Evolutionary conservation across 345 rosid genomes (phyloP).

Genomic region (Rhodamnia rubescens): DNA sequence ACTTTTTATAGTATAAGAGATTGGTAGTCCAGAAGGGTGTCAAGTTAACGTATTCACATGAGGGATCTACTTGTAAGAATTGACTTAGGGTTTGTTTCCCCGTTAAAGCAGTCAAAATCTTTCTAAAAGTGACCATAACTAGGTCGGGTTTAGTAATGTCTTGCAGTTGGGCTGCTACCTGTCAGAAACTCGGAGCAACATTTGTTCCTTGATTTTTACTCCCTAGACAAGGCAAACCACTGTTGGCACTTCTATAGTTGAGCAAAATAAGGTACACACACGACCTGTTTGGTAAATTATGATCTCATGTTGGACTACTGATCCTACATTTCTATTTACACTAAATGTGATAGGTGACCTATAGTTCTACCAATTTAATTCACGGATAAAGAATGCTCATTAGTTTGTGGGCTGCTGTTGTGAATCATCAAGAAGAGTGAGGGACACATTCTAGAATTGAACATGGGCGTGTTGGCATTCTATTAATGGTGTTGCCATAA

Average conservation of each 20-base stretch:
- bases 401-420: not conserved
- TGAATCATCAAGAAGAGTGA: not conserved
- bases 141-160: not conserved
- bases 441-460: not conserved
- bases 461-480: not conserved
- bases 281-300: not conserved
- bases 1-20: not conserved
- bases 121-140: not conserved
- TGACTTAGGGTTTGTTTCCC: not conserved
- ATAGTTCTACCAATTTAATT: not conserved
- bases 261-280: not conserved
- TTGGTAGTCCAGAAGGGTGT: not conserved
- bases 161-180: not conserved
- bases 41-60: not conserved
- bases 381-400: not conserved
- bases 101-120: not conserved
- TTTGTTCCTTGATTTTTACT: not conserved
- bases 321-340: not conserved
- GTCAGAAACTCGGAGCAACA: not conserved
- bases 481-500: not conserved
- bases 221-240: not conserved
- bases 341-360: not conserved
- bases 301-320: not conserved
- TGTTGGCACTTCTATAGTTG: not conserved
- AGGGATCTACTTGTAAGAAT: not conserved